Conservation (phyloP, 306 rosid species). For the Citrullus colocynthis region DNA sequence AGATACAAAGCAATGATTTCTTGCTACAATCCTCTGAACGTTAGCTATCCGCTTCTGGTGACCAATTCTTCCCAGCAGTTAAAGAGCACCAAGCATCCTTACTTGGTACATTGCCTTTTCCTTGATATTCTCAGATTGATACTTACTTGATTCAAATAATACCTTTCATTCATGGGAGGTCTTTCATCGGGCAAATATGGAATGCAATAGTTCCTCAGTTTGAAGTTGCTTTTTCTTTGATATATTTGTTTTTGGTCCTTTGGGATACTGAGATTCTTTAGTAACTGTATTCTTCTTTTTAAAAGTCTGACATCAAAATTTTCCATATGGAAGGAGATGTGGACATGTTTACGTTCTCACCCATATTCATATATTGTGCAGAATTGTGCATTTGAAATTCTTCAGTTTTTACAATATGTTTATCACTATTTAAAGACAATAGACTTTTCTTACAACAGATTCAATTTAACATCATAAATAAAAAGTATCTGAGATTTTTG, state of each 20-base stretch:
- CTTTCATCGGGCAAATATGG: neutral
- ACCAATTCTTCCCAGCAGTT: slow-evolving; percentile 22
- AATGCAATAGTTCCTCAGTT: neutral
- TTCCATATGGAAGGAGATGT: neutral
- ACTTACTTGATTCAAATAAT: neutral
- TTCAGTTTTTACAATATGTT: neutral
- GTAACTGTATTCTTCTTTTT: neutral
- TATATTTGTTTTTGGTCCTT: neutral
- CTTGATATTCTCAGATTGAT: neutral
- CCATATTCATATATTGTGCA: neutral
- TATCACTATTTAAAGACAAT: neutral
- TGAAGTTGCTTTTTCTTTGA: neutral
- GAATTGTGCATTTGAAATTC: neutral
- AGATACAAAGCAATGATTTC: slow-evolving; percentile 23
- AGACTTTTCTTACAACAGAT: neutral
- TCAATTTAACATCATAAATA: neutral
- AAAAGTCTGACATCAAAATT: neutral
- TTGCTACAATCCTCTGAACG: slow-evolving; percentile 27
- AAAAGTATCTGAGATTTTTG: neutral
- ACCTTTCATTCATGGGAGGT: neutral
- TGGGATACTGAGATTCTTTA: neutral
- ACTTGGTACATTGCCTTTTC: slow-evolving; percentile 27
- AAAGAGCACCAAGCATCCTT: slow-evolving; percentile 35
- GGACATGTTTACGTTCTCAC: neutral
- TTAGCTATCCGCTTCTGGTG: slow-evolving; percentile 31